Evolutionary conservation across 2,329 filamentous ascomycete genomes (phyloP).

Genomic region (Mycogone perniciosa): DNA sequence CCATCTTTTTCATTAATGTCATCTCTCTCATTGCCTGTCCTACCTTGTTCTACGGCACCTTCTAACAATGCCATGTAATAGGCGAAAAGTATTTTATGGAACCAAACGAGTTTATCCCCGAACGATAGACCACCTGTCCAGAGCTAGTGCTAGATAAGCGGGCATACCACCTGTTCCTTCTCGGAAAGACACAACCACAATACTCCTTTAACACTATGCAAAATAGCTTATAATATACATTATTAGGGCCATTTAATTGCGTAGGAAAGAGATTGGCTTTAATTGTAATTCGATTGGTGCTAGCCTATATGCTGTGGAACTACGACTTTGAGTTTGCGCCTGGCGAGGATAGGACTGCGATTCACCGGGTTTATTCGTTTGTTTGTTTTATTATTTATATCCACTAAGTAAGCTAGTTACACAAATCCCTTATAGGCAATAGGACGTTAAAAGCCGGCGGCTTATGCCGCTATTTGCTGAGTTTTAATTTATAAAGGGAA

Average conservation of each 20-base stretch:
- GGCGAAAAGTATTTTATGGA: constrained; percentile 12
- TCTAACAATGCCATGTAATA: constrained; percentile 22
- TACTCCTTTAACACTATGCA: background rate
- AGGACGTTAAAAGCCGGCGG: too few relatives aligned
- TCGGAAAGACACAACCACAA: constrained; percentile 3
- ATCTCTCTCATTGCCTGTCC: too few relatives aligned
- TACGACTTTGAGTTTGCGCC: constrained; percentile 10
- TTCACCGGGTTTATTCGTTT: too few relatives aligned
- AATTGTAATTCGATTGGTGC: constrained; percentile 3
- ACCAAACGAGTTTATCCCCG: constrained; percentile 17
- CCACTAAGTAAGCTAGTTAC: too few relatives aligned
- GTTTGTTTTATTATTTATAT: too few relatives aligned
- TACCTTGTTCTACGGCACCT: too few relatives aligned
- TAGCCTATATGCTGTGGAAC: constrained; percentile 9
- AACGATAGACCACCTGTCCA: constrained; percentile 19
- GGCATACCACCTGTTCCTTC: constrained; percentile 10
- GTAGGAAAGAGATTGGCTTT: constrained; percentile 10
- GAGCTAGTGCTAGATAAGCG: constrained; percentile 18
- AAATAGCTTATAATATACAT: background rate
- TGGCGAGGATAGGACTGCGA: constrained; percentile 5
- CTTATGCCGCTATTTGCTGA: too few relatives aligned
- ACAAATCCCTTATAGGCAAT: too few relatives aligned
- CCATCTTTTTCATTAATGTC: too few relatives aligned
- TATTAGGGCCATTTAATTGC: constrained; percentile 9
- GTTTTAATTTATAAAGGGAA: too few relatives aligned